Percentiles rank a stretch among this genome's conserved stretches.
Evolutionary conservation across 768 basidiomycete genomes (phyloP).

Genomic region (Collybiopsis confluens): DNA sequence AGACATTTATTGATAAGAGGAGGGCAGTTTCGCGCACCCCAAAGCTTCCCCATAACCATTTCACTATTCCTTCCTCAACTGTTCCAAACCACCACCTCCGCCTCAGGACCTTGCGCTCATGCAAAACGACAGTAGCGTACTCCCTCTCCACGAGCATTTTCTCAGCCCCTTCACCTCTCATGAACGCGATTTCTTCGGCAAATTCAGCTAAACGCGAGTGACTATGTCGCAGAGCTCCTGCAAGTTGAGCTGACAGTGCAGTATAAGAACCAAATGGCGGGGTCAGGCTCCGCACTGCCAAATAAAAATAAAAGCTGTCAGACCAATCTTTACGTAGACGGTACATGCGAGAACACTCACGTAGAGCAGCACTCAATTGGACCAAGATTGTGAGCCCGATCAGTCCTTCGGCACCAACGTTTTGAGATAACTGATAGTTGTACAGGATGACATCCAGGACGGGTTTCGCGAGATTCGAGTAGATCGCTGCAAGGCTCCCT

Average conservation of each 20-base stretch:
- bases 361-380: conserved; percentile 74
- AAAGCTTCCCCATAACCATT: conserved; percentile 95
- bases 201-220: conserved; percentile 91
- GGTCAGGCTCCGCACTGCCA: conserved; percentile 76
- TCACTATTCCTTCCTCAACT: conserved; percentile 92
- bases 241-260: conserved; percentile 80
- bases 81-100: conserved; percentile 89
- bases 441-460: conserved; percentile 89
- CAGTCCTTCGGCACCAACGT: conserved; percentile 92
- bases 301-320: background rate
- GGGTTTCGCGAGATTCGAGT: conserved; percentile 92
- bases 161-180: conserved; percentile 85
- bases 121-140: conserved; percentile 79
- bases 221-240: conserved; percentile 85
- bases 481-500: conserved; percentile 86
- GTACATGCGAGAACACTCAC: conserved; percentile 48
- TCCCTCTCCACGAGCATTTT: conserved; percentile 88
- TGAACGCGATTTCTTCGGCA: conserved; percentile 84
- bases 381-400: conserved; percentile 79
- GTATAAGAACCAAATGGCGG: conserved; percentile 92
- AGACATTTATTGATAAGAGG: background rate
- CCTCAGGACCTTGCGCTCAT: conserved; percentile 76
- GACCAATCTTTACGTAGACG: background rate
- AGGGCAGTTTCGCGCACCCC: conserved; percentile 54
- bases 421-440: conserved; percentile 91